phyloP scores from a whole-genome alignment of 1,139 yeast species.

The Nematodospora anomalae region DNA sequence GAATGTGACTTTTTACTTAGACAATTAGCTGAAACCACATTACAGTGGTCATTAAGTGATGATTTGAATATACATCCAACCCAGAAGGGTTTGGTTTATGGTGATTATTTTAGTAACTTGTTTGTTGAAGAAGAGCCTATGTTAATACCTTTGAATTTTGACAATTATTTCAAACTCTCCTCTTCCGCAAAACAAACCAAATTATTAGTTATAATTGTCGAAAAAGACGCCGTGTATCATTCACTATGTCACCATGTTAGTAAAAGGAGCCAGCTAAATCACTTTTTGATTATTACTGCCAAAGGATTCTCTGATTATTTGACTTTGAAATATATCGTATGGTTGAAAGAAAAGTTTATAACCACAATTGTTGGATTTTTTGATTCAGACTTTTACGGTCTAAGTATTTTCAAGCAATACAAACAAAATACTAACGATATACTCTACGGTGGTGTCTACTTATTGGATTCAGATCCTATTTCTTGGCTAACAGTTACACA shows the following conservation, averaged over 20 bases:
- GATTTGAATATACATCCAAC: conserved; percentile 54
- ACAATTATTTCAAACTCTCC: neutral
- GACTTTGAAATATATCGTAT: conserved; percentile 25
- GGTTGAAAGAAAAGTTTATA: conserved; percentile 15
- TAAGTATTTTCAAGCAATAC: conserved; percentile 52
- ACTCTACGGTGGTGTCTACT: conserved; percentile 27
- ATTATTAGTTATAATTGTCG: conserved; percentile 50
- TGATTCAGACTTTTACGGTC: conserved; percentile 71
- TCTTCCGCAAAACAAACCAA: neutral
- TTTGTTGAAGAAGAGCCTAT: conserved; percentile 21
- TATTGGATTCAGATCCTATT: conserved; percentile 41
- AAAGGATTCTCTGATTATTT: conserved; percentile 62
- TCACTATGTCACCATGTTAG: conserved; percentile 28
- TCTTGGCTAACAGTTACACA: conserved; percentile 29
- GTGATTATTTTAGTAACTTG: conserved; percentile 21
- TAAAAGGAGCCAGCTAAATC: conserved; percentile 7
- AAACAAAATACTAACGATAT: conserved; percentile 14
- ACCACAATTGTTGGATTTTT: conserved; percentile 32
- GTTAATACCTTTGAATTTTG: conserved; percentile 25
- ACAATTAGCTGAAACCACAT: conserved; percentile 27
- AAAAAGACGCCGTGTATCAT: conserved; percentile 60
- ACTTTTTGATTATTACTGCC: conserved; percentile 51
- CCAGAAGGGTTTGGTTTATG: conserved; percentile 62
- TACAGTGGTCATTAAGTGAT: conserved; percentile 21
- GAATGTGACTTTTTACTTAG: conserved; percentile 45